Conservation (phyloP, 2,329 filamentous ascomycete genomes). For the Pseudogymnoascus sp. region DNA sequence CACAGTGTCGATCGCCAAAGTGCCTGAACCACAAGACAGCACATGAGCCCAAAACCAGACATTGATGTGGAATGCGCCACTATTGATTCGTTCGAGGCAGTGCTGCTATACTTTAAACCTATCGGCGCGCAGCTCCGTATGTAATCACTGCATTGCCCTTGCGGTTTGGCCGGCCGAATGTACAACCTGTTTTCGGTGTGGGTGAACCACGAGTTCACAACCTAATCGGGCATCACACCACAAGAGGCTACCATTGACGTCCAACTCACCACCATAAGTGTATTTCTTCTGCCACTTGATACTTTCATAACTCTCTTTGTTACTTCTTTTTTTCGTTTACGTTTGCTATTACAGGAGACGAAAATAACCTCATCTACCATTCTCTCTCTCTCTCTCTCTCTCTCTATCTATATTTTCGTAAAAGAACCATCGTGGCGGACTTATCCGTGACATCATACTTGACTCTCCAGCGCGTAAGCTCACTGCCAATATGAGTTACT, state of each 20-base stretch:
- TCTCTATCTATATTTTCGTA: background rate
- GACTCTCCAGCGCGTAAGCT: background rate
- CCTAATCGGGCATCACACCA: background rate
- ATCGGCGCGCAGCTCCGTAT: background rate
- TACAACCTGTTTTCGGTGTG: background rate
- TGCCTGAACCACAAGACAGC: constrained; percentile 3
- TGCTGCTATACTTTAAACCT: background rate
- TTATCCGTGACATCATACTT: background rate
- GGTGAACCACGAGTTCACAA: background rate
- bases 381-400: background rate
- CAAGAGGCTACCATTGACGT: background rate
- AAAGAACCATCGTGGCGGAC: background rate
- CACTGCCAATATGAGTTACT: background rate
- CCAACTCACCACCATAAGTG: background rate
- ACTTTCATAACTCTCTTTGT: background rate
- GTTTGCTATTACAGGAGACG: background rate
- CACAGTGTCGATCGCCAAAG: background rate
- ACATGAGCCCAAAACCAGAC: background rate
- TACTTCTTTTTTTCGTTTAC: background rate
- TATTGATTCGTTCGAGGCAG: background rate
- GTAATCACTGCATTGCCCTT: background rate
- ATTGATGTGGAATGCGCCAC: background rate
- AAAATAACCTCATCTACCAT: background rate
- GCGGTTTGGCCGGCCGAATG: background rate
- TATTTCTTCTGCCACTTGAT: background rate